Evolutionary conservation across 2,329 filamentous ascomycete species (phyloP).

Genomic region (Nigrograna mackinnonii): DNA sequence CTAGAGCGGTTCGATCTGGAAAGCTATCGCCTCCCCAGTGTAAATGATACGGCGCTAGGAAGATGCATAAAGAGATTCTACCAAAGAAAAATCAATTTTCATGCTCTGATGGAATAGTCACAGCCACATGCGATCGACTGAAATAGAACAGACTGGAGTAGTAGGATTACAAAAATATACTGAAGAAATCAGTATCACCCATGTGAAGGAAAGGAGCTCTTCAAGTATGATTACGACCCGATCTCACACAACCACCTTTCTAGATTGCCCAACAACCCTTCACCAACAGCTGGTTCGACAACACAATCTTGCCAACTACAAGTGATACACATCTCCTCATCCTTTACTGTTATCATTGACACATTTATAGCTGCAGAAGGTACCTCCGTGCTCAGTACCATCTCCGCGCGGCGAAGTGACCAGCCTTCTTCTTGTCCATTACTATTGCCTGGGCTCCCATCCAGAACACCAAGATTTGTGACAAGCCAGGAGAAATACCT

Average conservation of each 20-base stretch:
- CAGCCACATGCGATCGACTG: too few species aligned
- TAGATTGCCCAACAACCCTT: slow-evolving; percentile 12
- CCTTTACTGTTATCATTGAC: slow-evolving; percentile 16
- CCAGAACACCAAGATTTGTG: slow-evolving; percentile 17
- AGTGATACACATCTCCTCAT: slow-evolving; percentile 10
- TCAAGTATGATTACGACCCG: too few species aligned
- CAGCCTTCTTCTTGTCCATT: slow-evolving; percentile 10
- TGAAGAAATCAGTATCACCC: too few species aligned
- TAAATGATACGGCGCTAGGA: too few species aligned
- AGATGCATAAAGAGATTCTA: too few species aligned
- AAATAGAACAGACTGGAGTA: too few species aligned
- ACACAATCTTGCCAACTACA: slow-evolving; percentile 9
- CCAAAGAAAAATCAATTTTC: too few species aligned
- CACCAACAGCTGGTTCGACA: slow-evolving; percentile 10
- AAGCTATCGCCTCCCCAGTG: too few species aligned
- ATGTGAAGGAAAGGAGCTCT: too few species aligned
- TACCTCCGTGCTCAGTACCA: slow-evolving; percentile 14
- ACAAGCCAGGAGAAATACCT: slow-evolving; percentile 18
- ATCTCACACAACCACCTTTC: slow-evolving; percentile 16
- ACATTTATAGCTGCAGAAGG: slow-evolving; percentile 15
- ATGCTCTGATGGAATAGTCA: too few species aligned
- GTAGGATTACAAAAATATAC: too few species aligned
- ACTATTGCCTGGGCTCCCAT: slow-evolving; percentile 6
- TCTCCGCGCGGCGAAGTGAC: slow-evolving; percentile 13
- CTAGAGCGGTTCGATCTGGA: too few species aligned